Evolutionary conservation across 2,329 filamentous ascomycete genomes (phyloP), one percentile per base, ranked within the genome.

Genomic region (Orbilia brochopaga): DNA sequence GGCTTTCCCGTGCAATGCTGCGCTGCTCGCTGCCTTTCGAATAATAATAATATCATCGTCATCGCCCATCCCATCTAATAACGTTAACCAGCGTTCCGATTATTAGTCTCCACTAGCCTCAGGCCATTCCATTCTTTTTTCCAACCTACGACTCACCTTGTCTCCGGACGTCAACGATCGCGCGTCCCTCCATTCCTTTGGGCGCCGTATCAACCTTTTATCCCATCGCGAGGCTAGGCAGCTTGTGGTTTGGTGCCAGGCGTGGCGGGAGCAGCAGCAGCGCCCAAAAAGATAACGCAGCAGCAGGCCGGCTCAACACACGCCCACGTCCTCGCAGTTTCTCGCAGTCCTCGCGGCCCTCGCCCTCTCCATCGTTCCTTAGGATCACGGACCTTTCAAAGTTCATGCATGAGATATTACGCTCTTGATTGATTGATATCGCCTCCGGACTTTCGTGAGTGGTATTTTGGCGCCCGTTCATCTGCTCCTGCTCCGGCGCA

Each of bases 1-100:
- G 62, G 54, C 48, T 55, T 59, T 58, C 57, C 61, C 50, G 64
- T 59, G 64, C 57, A 50, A 54, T 21, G 17, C 50, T 69, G 57
- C 55, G 27, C 37, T n/a, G n/a, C n/a, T n/a, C n/a, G n/a, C n/a
- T n/a, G n/a, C n/a, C n/a, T n/a, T n/a, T n/a, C n/a, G n/a, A n/a
- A n/a, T n/a, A n/a, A n/a, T n/a, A n/a, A n/a, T n/a, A n/a, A n/a
- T n/a, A n/a, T 56, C n/a, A 32, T 54, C n/a, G n/a, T n/a, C n/a
- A n/a, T 13, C n/a, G 11, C 37, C 13, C 37, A 5, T 15, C 4
- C 13, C 11, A 4, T 17, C 4, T 13, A 42, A 3, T 15, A 4
- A 42, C 13, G 13, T 13, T 42, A 15, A 4, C 37, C 11, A 15
- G 11, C 37, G 13, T 42, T 42, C n/a, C 37, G 37, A 42, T 42